Conservation (phyloP, 495 filamentous ascomycete species). For the Zalerion maritima region DNA sequence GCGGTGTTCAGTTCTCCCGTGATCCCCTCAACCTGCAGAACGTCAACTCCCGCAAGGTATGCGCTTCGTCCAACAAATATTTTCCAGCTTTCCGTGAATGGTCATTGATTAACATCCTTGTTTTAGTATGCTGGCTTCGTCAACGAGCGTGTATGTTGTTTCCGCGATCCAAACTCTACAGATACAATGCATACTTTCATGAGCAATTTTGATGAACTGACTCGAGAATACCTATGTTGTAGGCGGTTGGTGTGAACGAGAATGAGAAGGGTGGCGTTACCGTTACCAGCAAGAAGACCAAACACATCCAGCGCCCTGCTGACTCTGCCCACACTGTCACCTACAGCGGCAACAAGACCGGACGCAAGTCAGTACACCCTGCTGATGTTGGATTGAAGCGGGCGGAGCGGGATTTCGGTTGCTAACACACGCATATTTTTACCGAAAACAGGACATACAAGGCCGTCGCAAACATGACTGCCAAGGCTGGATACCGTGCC, state of each 20-base stretch:
- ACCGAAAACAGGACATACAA: slow-evolving; percentile 62
- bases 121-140: slow-evolving; percentile 72
- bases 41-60: slow-evolving; percentile 81
- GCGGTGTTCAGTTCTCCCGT: slow-evolving; percentile 75
- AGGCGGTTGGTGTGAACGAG: slow-evolving; percentile 71
- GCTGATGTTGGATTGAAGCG: slow-evolving; percentile 1
- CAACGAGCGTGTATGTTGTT: slow-evolving; percentile 69
- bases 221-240: slow-evolving; percentile 9
- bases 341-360: slow-evolving; percentile 52
- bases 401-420: neutral
- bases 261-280: slow-evolving; percentile 53
- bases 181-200: slow-evolving; percentile 1
- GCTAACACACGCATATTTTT: slow-evolving; percentile 15
- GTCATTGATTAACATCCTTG: slow-evolving; percentile 16
- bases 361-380: slow-evolving; percentile 60
- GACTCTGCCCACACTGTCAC: slow-evolving; percentile 45
- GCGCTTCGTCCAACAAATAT: too few species aligned
- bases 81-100: too few species aligned
- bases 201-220: slow-evolving; percentile 11
- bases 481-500: slow-evolving; percentile 70
- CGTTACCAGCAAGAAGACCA: slow-evolving; percentile 73
- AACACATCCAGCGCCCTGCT: slow-evolving; percentile 52
- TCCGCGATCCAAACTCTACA: neutral
- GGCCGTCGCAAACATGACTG: slow-evolving; percentile 60
- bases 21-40: slow-evolving; percentile 87